phyloP scores from a whole-genome alignment of 768 basidiomycete species.

The Kwoniella botswanensis region DNA sequence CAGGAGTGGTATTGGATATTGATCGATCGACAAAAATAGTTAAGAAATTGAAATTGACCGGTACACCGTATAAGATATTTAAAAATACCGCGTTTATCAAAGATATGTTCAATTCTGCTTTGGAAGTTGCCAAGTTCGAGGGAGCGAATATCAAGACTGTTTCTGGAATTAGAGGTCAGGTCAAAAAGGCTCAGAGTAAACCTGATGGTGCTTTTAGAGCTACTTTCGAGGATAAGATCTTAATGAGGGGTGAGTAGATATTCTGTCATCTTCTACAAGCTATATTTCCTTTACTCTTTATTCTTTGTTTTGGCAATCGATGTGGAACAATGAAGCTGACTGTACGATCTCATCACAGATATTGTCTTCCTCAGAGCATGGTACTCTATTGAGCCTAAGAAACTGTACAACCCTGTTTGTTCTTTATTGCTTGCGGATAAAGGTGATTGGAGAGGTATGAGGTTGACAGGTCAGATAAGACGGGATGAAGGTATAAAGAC shows the following conservation, averaged over 20 bases:
- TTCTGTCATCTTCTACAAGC: too few relatives aligned
- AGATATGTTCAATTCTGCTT: conserved; percentile 91
- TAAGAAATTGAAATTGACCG: conserved; percentile 97
- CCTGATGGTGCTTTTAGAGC: conserved; percentile 95
- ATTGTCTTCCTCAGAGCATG: conserved; percentile 94
- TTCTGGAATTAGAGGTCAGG: conserved; percentile 91
- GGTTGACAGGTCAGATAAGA: conserved; percentile 89
- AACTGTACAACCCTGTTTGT: conserved; percentile 95
- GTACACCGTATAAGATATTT: conserved; percentile 94
- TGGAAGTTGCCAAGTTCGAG: conserved; percentile 98
- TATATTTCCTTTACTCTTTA: too few relatives aligned
- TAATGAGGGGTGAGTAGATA: conserved; percentile 80
- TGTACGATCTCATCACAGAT: conserved; percentile 62
- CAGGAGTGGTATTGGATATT: conserved; percentile 91
- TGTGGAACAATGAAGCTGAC: background rate
- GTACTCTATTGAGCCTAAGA: conserved; percentile 93
- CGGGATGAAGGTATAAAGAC: conserved; percentile 83
- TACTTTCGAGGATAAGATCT: conserved; percentile 96
- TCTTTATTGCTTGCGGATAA: conserved; percentile 85
- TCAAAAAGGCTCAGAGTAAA: conserved; percentile 94
- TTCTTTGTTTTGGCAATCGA: too few relatives aligned
- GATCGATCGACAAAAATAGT: conserved; percentile 93
- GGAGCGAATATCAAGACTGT: conserved; percentile 96
- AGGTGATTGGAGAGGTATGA: conserved; percentile 88
- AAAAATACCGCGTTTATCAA: conserved; percentile 98